Conservation (phyloP, 2,329 filamentous ascomycete genomes). For the Ceratocystis huliohia region DNA sequence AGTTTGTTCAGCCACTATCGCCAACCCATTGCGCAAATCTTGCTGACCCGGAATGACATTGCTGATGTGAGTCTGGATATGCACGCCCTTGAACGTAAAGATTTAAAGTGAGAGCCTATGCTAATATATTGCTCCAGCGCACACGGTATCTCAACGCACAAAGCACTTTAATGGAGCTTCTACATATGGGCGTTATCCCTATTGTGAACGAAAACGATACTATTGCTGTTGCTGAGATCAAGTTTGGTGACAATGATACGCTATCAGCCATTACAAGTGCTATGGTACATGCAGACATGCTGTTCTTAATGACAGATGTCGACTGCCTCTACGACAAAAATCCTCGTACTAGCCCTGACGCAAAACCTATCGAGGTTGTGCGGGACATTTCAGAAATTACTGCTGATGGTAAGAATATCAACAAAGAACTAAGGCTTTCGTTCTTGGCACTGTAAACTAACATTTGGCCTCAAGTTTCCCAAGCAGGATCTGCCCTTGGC, state of each 20-base stretch:
- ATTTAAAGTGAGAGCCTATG: neutral
- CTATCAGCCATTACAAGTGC: constrained; percentile 90
- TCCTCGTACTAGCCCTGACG: constrained; percentile 71
- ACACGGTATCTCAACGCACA: constrained; percentile 94
- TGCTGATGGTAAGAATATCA: constrained; percentile 52
- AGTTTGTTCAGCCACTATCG: constrained; percentile 75
- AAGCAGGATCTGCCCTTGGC: constrained; percentile 73
- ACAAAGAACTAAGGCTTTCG: neutral
- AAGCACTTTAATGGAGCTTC: constrained; percentile 79
- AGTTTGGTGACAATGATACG: constrained; percentile 98
- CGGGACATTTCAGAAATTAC: constrained; percentile 72
- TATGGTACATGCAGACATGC: constrained; percentile 91
- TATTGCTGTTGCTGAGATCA: constrained; percentile 91
- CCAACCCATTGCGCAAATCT: constrained; percentile 87
- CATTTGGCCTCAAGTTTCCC: constrained; percentile 49
- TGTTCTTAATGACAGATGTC: constrained; percentile 98
- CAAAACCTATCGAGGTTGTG: constrained; percentile 80
- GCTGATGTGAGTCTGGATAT: constrained; percentile 53
- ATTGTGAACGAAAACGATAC: constrained; percentile 99
- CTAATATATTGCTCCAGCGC: constrained; percentile 38
- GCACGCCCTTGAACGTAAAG: neutral
- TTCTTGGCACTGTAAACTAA: constrained; percentile 21
- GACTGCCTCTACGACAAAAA: constrained; percentile 97
- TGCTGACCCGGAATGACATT: constrained; percentile 91
- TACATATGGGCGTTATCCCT: constrained; percentile 91